Conservation (phyloP, 352 stramenopile genomes). For the Peronospora farinosa region DNA sequence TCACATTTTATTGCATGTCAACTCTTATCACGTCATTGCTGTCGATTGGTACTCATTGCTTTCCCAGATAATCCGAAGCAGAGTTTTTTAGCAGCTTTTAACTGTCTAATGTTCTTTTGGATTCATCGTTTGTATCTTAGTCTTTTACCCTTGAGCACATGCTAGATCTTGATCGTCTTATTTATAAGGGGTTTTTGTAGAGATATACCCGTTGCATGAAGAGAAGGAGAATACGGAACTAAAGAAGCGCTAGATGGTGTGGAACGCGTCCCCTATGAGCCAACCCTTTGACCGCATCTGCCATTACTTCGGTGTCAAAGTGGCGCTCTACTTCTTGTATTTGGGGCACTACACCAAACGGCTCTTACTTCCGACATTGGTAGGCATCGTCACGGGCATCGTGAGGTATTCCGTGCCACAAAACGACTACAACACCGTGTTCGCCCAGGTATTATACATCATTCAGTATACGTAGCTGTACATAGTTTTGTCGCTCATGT, state of each 20-base stretch:
- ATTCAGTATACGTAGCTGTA: too few relatives aligned
- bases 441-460: too few relatives aligned
- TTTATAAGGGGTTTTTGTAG: slow-evolving; percentile 72
- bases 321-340: slow-evolving; percentile 97
- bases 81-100: too few relatives aligned
- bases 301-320: slow-evolving; percentile 85
- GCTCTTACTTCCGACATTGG: slow-evolving; percentile 88
- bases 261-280: slow-evolving; percentile 61
- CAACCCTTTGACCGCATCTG: slow-evolving; percentile 78
- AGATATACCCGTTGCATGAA: slow-evolving; percentile 76
- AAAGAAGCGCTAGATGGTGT: slow-evolving; percentile 63
- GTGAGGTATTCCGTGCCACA: slow-evolving; percentile 48
- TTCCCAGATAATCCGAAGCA: too few relatives aligned
- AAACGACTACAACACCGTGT: slow-evolving; percentile 48
- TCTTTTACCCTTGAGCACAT: too few relatives aligned
- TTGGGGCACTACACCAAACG: slow-evolving; percentile 94
- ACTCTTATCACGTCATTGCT: too few relatives aligned
- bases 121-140: too few relatives aligned
- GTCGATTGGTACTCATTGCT: too few relatives aligned
- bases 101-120: too few relatives aligned
- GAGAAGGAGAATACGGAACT: slow-evolving; percentile 54
- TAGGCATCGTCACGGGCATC: slow-evolving; percentile 88
- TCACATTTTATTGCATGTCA: too few relatives aligned
- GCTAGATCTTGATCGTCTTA: slow-evolving; percentile 65
- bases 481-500: too few relatives aligned